Conservation (phyloP, 2,329 filamentous ascomycete genomes). For the Penicillium sp. region DNA sequence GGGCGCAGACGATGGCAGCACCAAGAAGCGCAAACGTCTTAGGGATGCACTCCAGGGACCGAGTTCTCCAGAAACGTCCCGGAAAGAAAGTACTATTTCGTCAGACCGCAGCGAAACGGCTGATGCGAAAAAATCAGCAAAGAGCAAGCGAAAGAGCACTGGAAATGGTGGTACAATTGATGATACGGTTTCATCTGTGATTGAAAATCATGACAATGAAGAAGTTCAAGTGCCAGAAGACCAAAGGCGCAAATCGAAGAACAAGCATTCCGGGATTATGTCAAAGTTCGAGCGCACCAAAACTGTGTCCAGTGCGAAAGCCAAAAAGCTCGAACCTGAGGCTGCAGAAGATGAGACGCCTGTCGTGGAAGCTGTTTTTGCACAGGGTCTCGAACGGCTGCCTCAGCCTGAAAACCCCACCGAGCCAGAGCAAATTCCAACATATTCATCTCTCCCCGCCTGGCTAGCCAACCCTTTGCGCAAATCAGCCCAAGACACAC, state of each 20-base stretch:
- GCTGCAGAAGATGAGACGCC: constrained; percentile 13
- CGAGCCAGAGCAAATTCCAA: constrained; percentile 58
- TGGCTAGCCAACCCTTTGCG: constrained; percentile 79
- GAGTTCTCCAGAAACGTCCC: constrained; percentile 32
- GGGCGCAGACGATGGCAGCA: constrained; percentile 32
- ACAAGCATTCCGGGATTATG: constrained; percentile 38
- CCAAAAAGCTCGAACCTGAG: constrained; percentile 14
- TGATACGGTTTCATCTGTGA: constrained; percentile 32
- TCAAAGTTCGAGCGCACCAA: constrained; percentile 43
- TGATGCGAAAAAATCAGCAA: constrained; percentile 39
- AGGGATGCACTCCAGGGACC: constrained; percentile 26
- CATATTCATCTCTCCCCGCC: constrained; percentile 73
- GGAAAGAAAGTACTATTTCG: constrained; percentile 32
- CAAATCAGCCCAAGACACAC: constrained; percentile 60
- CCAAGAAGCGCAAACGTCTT: constrained; percentile 28
- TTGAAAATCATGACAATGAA: constrained; percentile 5
- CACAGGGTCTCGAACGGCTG: constrained; percentile 69
- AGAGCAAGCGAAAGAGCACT: constrained; percentile 36
- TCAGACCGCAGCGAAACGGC: constrained; percentile 26
- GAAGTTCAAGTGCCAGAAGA: constrained; percentile 22
- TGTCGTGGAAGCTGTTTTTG: constrained; percentile 33
- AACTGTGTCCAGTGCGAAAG: constrained; percentile 21
- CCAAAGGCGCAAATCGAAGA: constrained; percentile 24
- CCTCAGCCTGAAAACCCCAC: constrained; percentile 66
- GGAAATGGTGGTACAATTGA: constrained; percentile 7